Evolutionary conservation across 768 basidiomycete genomes (phyloP), one percentile per base, ranked within the genome.

Genomic region (Lactarius quietus): DNA sequence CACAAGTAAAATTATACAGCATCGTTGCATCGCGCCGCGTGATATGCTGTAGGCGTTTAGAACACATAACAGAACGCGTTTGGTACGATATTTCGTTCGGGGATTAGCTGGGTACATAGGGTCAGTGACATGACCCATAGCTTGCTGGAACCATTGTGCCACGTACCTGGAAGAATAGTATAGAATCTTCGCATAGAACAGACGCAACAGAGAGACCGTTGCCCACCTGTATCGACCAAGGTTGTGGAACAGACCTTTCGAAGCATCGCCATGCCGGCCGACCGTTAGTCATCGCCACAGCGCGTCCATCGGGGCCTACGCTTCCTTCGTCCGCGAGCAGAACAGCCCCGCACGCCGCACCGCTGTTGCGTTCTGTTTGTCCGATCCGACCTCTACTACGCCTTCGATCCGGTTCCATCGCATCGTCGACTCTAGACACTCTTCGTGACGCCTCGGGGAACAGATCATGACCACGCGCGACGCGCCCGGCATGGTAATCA

Each of bases 31-130:
- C 23, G 5, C 23, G 6, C 12, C 17, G 23, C 23, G 23, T 31
- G 29, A 54, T 4, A 29, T n/a, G n/a, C n/a, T n/a, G n/a, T 17
- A 29, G 28, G 23, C n/a, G n/a, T 28, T 36, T 38, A 57, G 35
- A 57, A 57, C 28, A 57, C 35, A 23, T 56, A 56, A 15, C 55
- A 56, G 33, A 36, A 56, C n/a, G n/a, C 35, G n/a, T 57, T n/a
- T 33, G 56, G n/a, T 12, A 57, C 38, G 6, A 26, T 26, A 36
- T 26, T 26, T 33, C 12, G 53, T n/a, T n/a, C 18, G 18, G 53
- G 29, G 29, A 55, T 33, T 18, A 55, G 29, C 53, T 55, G 45
- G 23, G 12, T 12, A 48, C 10, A 45, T 45, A 48, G 45, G 5
- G n/a, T 48, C 45, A 48, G 45, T 12, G 45, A 26, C 23, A n/a